Evolutionary conservation across 805 yeast genomes (phyloP), one percentile per base, ranked within the genome.

Genomic region (Naumovozyma baii): DNA sequence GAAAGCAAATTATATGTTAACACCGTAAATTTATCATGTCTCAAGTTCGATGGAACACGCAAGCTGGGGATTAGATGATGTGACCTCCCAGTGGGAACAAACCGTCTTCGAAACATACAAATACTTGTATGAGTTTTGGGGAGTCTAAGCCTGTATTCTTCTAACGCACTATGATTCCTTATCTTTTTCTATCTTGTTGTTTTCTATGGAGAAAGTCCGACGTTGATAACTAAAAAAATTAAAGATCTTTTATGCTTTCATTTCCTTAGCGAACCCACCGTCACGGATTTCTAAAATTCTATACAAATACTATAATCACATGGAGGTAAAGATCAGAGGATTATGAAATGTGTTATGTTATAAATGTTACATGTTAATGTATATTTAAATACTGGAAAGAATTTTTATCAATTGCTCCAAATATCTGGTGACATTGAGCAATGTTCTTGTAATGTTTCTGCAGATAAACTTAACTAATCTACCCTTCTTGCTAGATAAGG

Each of bases 1-100:
- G 70, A 68, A n/a, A 72, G 57, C 51, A 71, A 57, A 48, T 72
- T 72, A 50, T 64, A 72, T 1, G 72, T 62, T 55, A 70, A 46
- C 16, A 71, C 54, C 5, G 66, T 54, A 19, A 64, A 47, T 30
- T 38, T 49, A 17, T 49, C 47, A 38, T 46, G 47, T 13, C 39
- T 37, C 10, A 20, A 25, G 19, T 15, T 19, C 15, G 17, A n/a
- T 8, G 31, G 5, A 12, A 9, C 5, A 9, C 15, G 31, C 14
- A 13, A 12, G 5, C 5, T 13, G 5, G 31, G 14, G 5, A 29
- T 5, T n/a, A n/a, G 5, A 13, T 29, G 7, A 5, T 8, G 13
- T 5, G 31, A 29, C 29, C 31, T 22, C 7, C n/a, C 16, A 3
- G 22, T 33, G 14, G 42, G 42, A 5, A 39, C 14, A 32, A 39